These are phyloP conservation scores for Pachyrhizus erosus DNA, from an alignment of 306 rosid species.

Conservation along the genomic window DNA sequence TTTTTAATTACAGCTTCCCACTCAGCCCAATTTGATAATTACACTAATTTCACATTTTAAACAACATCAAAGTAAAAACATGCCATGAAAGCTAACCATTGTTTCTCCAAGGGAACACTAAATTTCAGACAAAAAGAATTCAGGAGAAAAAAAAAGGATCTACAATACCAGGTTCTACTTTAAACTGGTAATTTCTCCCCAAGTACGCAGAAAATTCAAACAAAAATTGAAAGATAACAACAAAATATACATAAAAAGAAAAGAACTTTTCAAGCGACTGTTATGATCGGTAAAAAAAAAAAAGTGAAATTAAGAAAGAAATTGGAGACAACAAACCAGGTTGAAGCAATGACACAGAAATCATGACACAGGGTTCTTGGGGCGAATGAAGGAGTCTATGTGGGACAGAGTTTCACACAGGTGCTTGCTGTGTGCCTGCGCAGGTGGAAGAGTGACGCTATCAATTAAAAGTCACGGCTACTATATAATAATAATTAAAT, in stretches of 20 bases:
- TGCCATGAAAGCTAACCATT: too few species aligned
- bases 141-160: not conserved
- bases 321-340: conserved; percentile 28
- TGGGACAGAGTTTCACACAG: not conserved
- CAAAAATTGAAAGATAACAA: not conserved
- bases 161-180: not conserved
- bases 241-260: not conserved
- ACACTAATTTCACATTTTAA: not conserved
- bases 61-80: too few species aligned
- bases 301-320: not conserved
- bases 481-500: not conserved
- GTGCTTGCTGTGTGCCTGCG: not conserved
- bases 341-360: conserved; percentile 24
- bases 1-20: not conserved
- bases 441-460: not conserved
- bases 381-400: not conserved
- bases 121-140: not conserved
- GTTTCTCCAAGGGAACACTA: not conserved
- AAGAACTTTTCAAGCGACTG: not conserved
- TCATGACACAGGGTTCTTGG: not conserved
- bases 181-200: not conserved
- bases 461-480: not conserved
- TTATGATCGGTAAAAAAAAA: not conserved
- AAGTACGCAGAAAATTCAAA: not conserved
- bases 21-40: not conserved